phyloP scores from a whole-genome alignment of 2,329 filamentous ascomycete species.

The Fusarium nodosum region DNA sequence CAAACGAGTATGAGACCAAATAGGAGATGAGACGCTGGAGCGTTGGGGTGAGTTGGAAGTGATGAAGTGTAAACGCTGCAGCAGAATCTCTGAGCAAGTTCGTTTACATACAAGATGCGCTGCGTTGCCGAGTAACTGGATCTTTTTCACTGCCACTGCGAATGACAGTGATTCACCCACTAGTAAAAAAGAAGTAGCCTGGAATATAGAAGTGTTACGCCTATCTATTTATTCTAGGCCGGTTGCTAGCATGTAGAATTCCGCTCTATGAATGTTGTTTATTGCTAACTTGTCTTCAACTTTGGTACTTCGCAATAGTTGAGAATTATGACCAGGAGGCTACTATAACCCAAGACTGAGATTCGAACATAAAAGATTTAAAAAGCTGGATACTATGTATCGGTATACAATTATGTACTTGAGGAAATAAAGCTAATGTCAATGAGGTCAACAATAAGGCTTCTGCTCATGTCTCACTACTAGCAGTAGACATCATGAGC shows the following conservation, averaged over 20 bases:
- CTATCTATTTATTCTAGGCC: background rate
- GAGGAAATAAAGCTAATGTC: background rate
- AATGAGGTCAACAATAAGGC: background rate
- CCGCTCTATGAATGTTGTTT: background rate
- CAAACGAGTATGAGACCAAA: background rate
- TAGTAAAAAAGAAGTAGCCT: background rate
- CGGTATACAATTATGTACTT: background rate
- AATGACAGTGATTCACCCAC: background rate
- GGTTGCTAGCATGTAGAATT: background rate
- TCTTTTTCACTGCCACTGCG: background rate
- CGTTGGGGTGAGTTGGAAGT: background rate
- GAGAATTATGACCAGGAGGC: no score
- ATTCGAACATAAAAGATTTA: no score
- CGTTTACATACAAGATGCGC: background rate
- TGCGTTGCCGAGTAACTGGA: constrained; percentile 27
- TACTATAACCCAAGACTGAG: no score
- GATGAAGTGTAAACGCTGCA: background rate
- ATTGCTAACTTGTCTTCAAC: no score
- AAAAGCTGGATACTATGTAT: no score
- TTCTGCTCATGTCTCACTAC: background rate
- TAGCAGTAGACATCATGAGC: background rate
- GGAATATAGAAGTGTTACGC: background rate
- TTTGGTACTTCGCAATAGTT: background rate
- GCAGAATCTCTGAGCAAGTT: background rate
- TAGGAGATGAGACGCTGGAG: background rate